Conservation (phyloP, 2,329 filamentous ascomycete genomes). For the Pleoardoris graminearum region DNA sequence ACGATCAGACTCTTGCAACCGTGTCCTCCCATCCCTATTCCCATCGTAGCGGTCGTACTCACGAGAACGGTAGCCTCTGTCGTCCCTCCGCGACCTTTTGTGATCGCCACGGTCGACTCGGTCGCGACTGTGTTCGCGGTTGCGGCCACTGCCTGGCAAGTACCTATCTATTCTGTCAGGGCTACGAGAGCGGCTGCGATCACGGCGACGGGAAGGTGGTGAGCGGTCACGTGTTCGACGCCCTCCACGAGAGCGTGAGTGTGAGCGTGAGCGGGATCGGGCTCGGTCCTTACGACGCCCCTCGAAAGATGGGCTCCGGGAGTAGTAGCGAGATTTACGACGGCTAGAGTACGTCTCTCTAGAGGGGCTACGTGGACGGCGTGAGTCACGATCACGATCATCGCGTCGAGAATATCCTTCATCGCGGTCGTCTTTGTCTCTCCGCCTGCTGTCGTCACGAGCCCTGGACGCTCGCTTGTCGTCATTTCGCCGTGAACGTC, state of each 20-base stretch:
- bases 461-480: conserved; percentile 16
- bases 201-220: conserved; percentile 22
- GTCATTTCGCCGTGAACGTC: conserved; percentile 23
- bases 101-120: conserved; percentile 6
- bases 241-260: conserved; percentile 24
- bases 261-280: conserved; percentile 24
- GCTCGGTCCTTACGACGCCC: conserved; percentile 27
- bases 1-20: conserved; percentile 37
- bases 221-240: conserved; percentile 24
- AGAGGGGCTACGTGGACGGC: conserved; percentile 34
- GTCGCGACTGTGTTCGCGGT: conserved; percentile 23
- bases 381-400: conserved; percentile 20
- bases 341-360: conserved; percentile 33
- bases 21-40: conserved; percentile 24
- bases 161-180: conserved; percentile 46
- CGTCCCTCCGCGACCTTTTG: conserved; percentile 46
- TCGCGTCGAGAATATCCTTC: conserved; percentile 31
- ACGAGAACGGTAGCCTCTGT: conserved; percentile 46
- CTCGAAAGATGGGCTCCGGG: conserved; percentile 32
- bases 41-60: conserved; percentile 47
- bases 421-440: conserved; percentile 30
- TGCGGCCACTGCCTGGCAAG: conserved; percentile 28
- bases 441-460: conserved; percentile 29
- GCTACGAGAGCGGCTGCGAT: conserved; percentile 31
- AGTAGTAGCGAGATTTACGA: conserved; percentile 33